Percentiles rank a stretch among this genome's conserved stretches.
phyloP scores from a whole-genome alignment of 2,329 filamentous ascomycete genomes.

The Claviceps pazoutovae region DNA sequence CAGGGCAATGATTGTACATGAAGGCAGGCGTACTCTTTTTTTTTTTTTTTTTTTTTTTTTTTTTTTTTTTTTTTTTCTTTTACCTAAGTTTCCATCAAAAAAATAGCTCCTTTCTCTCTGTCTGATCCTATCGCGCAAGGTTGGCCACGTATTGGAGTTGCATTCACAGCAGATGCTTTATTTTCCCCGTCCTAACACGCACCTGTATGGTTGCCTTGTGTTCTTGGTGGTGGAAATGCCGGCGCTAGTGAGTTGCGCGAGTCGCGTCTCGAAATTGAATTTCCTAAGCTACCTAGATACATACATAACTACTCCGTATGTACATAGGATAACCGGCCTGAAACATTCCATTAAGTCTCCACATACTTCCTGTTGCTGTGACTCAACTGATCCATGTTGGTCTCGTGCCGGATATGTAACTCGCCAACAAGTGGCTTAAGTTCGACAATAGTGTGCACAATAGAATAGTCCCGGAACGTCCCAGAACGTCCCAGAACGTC shows the following conservation, averaged over 20 bases:
- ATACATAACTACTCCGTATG: neutral
- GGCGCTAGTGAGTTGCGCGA: neutral
- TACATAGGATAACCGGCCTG: neutral
- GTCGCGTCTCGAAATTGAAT: neutral
- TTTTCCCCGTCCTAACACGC: neutral
- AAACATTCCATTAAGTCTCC: neutral
- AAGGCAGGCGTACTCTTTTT: neutral
- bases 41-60: neutral
- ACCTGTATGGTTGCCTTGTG: neutral
- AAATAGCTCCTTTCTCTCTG: too few relatives aligned
- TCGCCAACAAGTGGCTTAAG: too few relatives aligned
- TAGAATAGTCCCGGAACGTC: too few relatives aligned
- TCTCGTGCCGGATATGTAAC: neutral
- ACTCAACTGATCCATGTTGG: neutral
- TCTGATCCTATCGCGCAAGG: neutral
- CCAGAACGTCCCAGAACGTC: too few relatives aligned
- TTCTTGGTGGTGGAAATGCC: neutral
- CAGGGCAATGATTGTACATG: neutral
- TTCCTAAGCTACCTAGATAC: neutral
- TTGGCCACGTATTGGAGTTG: neutral
- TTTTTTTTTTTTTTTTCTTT: too few relatives aligned
- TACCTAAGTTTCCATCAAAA: too few relatives aligned
- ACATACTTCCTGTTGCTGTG: neutral
- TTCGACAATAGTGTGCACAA: too few relatives aligned
- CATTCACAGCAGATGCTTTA: neutral